A percentile compares a stretch with the other conserved stretches of the same genome.
Conservation (phyloP, 768 basidiomycete species). For the Mycena haematopus region DNA sequence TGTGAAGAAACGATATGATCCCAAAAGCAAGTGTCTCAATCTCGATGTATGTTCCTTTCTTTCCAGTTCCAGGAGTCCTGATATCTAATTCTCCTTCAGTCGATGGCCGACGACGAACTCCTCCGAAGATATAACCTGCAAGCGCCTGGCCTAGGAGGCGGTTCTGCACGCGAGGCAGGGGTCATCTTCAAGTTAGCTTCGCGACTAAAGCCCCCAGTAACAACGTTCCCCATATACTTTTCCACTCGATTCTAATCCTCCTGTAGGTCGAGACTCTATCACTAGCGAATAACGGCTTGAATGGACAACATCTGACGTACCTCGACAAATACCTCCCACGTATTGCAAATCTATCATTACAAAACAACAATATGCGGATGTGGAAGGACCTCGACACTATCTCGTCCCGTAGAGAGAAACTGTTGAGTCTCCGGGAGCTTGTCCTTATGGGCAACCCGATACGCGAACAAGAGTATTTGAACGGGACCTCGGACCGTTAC, state of each 20-base stretch:
- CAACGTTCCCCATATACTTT: constrained; percentile 26
- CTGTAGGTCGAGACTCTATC: constrained; percentile 81
- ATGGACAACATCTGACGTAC: constrained; percentile 62
- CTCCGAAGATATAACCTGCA: constrained; percentile 73
- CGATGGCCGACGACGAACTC: constrained; percentile 78
- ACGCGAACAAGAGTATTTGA: constrained; percentile 62
- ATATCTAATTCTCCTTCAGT: constrained; percentile 49
- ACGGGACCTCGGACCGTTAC: constrained; percentile 67
- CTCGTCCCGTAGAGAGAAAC: constrained; percentile 61
- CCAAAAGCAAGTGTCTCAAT: constrained; percentile 74
- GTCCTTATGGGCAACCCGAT: constrained; percentile 81
- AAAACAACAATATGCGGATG: constrained; percentile 73
- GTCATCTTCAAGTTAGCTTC: constrained; percentile 91
- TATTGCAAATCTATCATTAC: constrained; percentile 79
- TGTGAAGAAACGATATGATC: constrained; percentile 75
- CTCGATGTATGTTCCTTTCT: constrained; percentile 68
- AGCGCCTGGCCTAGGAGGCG: constrained; percentile 73
- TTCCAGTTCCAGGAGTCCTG: not conserved
- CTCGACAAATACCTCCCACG: constrained; percentile 80
- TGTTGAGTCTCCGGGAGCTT: constrained; percentile 72
- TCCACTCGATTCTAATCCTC: not conserved
- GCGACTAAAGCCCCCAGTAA: constrained; percentile 76
- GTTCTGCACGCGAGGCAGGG: constrained; percentile 68
- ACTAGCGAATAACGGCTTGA: constrained; percentile 75
- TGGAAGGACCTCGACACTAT: constrained; percentile 77